Conservation (phyloP, 176 grass and related monocot genomes). For the Oryza longistaminata region DNA sequence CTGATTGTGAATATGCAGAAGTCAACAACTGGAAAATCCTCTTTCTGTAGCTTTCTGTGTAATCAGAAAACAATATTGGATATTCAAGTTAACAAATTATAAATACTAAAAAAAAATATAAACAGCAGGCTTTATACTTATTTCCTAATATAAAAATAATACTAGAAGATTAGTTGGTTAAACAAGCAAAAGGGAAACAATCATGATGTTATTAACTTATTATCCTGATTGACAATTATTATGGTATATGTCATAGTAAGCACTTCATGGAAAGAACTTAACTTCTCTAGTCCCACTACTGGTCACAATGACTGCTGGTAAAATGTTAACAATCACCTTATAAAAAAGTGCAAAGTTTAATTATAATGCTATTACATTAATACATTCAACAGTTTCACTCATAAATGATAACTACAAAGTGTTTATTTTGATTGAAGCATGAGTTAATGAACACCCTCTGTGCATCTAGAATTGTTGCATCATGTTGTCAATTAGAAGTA, state of each 20-base stretch:
- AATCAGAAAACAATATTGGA: slow-evolving; percentile 22
- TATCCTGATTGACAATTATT: neutral
- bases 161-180: neutral
- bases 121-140: neutral
- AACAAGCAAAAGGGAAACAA: slow-evolving; percentile 13
- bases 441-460: neutral
- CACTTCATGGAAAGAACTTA: neutral
- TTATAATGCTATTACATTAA: neutral
- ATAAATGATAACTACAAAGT: neutral
- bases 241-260: neutral
- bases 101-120: neutral
- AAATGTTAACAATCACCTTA: neutral
- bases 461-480: neutral
- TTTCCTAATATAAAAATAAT: neutral
- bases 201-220: neutral
- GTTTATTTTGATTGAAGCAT: neutral
- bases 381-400: neutral
- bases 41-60: slow-evolving; percentile 87
- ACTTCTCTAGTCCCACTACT: neutral
- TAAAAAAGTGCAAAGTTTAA: neutral
- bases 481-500: neutral
- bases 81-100: neutral
- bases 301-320: neutral
- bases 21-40: slow-evolving; percentile 90
- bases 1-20: slow-evolving; percentile 84